Base-by-base conservation (phyloP, 1,284 basidiomycete genomes). In the Malassezia obtusa region DNA sequence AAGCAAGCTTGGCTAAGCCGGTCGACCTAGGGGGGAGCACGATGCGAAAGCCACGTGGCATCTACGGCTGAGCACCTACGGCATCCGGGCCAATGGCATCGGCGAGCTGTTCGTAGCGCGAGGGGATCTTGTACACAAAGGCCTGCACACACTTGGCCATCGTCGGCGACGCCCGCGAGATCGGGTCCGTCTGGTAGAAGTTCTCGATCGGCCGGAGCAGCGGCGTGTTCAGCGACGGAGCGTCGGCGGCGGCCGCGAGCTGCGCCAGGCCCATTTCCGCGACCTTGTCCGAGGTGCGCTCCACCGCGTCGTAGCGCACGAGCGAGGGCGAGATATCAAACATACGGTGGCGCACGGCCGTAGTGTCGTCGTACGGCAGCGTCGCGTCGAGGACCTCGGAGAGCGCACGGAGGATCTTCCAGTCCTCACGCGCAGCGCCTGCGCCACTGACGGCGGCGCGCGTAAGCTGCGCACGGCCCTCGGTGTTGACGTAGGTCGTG, bases 371-470 rank as follows among this genome's bases (percentile, higher is more conserved):
- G 74, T 99, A 98, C 0, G 90, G 89, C 57, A 98, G 73, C 21
- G 87, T 83, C 2, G 77, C 70, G 38, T 84, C 86, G 35, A 89
- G 68, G 33, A 91, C 80, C 75, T 98, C 94, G n/a, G 88, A 90
- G 2, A 98, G 78, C 0, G 92, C 94, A 58, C 90, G 85, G 61
- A 98, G 80, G 68, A 98, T 89, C 81, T 98, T 96, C 94, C 94
- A 99, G 76, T 98, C 94, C 76, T 98, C 94, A 47, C 94, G 80
- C 3, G 89, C 82, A 2, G 90, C 87, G 51, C 91, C 94, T 15
- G 94, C 92, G 32, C 90, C 87, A n/a, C 86, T 83, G 1, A 99
- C 90, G 21, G 92, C 92, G 10, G 87, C 84, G 47, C 94, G 82
- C 37, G 89, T 90, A 22, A 91, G 76, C 77, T 99, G 94, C 24